phyloP scores from a whole-genome alignment of 1,284 basidiomycete species.

The Tilletia setariae region DNA sequence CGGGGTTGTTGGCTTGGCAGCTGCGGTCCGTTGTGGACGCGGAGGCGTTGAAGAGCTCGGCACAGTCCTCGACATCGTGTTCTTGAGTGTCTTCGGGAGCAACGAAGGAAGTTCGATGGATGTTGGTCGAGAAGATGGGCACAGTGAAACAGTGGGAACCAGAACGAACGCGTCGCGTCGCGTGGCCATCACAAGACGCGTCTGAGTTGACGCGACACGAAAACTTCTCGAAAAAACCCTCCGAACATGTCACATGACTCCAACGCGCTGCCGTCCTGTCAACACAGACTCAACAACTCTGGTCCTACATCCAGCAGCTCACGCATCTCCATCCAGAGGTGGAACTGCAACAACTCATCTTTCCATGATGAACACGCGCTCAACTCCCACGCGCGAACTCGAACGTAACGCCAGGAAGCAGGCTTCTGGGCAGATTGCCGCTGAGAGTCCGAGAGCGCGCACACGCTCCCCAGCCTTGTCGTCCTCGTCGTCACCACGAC shows the following conservation, averaged over 20 bases:
- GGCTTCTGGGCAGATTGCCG: neutral
- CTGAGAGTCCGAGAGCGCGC: neutral
- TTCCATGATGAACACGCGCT: slow-evolving; percentile 4
- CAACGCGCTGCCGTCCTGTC: too few relatives aligned
- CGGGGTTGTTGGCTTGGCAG: neutral
- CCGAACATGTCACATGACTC: too few relatives aligned
- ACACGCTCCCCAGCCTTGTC: neutral
- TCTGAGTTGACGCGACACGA: neutral
- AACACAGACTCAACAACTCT: too few relatives aligned
- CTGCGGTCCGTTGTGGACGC: neutral
- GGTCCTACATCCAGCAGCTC: too few relatives aligned
- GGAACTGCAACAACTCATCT: too few relatives aligned
- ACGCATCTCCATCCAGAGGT: too few relatives aligned
- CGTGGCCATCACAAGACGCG: neutral
- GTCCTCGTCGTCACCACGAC: slow-evolving; percentile 1
- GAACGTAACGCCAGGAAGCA: neutral
- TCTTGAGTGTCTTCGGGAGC: too few relatives aligned
- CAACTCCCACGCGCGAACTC: neutral
- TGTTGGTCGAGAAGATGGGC: too few relatives aligned
- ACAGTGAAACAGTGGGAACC: neutral
- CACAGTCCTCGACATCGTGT: too few relatives aligned
- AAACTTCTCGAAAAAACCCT: too few relatives aligned
- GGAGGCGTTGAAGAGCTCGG: too few relatives aligned
- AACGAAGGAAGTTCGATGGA: too few relatives aligned
- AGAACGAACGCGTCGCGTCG: slow-evolving; percentile 8